phyloP scores from a whole-genome alignment of 176 grass and related monocot species.

The Pontederia crassipes region DNA sequence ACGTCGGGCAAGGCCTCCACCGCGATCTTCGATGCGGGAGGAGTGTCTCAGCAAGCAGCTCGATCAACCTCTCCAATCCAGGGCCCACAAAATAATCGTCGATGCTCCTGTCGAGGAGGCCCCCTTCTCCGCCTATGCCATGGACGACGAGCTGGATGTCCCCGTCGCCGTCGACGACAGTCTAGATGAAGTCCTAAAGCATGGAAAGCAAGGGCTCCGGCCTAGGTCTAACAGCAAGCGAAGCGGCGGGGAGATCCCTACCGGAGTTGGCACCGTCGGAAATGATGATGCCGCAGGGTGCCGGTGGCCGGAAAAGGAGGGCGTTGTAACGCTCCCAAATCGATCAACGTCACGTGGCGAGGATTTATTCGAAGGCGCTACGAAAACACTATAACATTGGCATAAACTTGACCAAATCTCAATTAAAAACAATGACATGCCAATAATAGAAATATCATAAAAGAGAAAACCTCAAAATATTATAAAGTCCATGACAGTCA shows the following conservation, averaged over 20 bases:
- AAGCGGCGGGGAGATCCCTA: conserved; percentile 24
- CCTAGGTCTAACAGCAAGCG: conserved; percentile 29
- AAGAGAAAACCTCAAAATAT: too few relatives aligned
- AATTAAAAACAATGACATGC: too few relatives aligned
- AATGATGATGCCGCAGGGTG: too few relatives aligned
- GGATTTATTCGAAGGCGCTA: too few relatives aligned
- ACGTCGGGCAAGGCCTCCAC: conserved; percentile 49
- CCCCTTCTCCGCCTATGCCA: conserved; percentile 9
- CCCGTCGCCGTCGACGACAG: conserved; percentile 42
- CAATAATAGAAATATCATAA: too few relatives aligned
- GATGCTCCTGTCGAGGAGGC: conserved; percentile 27
- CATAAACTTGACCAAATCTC: too few relatives aligned
- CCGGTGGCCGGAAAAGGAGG: too few relatives aligned
- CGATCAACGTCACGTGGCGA: too few relatives aligned
- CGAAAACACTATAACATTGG: too few relatives aligned
- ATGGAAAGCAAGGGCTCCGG: conserved; percentile 43
- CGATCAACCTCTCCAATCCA: conserved; percentile 77
- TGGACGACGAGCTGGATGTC: conserved; percentile 29
- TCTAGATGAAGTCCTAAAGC: conserved; percentile 63
- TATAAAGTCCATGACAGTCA: too few relatives aligned
- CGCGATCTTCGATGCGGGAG: conserved; percentile 65
- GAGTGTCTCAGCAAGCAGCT: conserved; percentile 83
- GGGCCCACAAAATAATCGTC: conserved; percentile 86
- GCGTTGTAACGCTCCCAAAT: too few relatives aligned
- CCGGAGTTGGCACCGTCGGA: conserved; percentile 14